phyloP scores from a whole-genome alignment of 2,329 filamentous ascomycete species.

The Chaetomiaceae sp. region DNA sequence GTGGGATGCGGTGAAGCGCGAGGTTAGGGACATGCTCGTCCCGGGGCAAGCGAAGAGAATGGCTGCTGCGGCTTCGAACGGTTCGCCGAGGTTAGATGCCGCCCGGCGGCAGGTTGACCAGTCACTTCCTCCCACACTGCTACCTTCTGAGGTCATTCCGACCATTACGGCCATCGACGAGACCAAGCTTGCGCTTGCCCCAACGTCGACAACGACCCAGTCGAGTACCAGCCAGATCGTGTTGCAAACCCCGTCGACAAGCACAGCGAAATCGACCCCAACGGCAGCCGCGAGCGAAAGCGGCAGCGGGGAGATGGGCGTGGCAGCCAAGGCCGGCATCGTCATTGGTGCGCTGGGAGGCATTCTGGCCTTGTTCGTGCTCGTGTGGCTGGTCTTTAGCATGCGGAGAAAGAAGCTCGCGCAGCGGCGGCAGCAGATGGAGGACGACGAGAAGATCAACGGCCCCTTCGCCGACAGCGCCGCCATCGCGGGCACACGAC shows the following conservation, averaged over 20 bases:
- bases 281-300: conserved; percentile 20
- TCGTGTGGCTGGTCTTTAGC: conserved; percentile 68
- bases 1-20: conserved; percentile 4
- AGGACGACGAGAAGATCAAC: conserved; percentile 62
- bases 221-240: not conserved
- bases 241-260: conserved; percentile 16
- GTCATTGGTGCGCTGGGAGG: conserved; percentile 74
- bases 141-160: not conserved
- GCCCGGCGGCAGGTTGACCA: not conserved
- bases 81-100: not conserved
- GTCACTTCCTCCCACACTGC: not conserved
- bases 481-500: conserved; percentile 37
- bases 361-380: conserved; percentile 60
- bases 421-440: conserved; percentile 41
- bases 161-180: not conserved
- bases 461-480: conserved; percentile 36
- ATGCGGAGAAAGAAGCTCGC: conserved; percentile 64
- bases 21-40: conserved; percentile 1
- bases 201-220: not conserved
- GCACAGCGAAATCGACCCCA: conserved; percentile 19
- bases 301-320: conserved; percentile 33
- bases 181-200: conserved; percentile 29
- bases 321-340: conserved; percentile 68
- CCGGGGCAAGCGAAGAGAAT: not conserved
- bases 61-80: not conserved